Conservation (phyloP, 768 basidiomycete genomes). For the Trametes gibbosa region DNA sequence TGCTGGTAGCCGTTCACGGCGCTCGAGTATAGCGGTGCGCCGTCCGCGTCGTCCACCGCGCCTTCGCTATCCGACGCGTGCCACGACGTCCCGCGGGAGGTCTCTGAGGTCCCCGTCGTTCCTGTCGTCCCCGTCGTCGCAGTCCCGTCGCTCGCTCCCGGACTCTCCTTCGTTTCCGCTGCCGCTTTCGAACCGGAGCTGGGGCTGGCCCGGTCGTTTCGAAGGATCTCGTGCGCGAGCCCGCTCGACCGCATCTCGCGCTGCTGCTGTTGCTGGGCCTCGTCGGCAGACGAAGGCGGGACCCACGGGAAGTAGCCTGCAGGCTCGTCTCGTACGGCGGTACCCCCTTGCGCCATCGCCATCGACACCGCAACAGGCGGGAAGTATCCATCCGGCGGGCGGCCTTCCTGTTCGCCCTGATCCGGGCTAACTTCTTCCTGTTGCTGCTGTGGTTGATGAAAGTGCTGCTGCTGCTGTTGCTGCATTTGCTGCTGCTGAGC, state of each 20-base stretch:
- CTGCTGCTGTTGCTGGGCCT: neutral
- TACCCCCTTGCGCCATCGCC: slow-evolving; percentile 10
- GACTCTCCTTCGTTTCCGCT: slow-evolving; percentile 8
- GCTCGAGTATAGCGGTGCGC: neutral
- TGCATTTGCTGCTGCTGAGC: neutral
- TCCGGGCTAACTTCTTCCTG: neutral
- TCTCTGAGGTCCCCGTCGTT: slow-evolving; percentile 10
- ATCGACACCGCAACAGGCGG: slow-evolving; percentile 34
- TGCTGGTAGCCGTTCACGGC: slow-evolving; percentile 2
- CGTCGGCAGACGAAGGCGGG: slow-evolving; percentile 10
- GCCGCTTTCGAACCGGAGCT: no score
- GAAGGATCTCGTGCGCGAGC: slow-evolving; percentile 30
- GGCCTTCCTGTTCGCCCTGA: slow-evolving; percentile 2
- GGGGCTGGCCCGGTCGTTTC: slow-evolving; percentile 9
- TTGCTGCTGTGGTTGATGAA: neutral
- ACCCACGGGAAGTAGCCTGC: slow-evolving; percentile 45
- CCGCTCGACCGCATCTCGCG: slow-evolving; percentile 22
- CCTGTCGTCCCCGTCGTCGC: slow-evolving; percentile 15
- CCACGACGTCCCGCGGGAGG: slow-evolving; percentile 29
- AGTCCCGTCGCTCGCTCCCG: slow-evolving; percentile 14
- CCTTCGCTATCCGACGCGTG: slow-evolving; percentile 15
- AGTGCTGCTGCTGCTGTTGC: slow-evolving; percentile 6
- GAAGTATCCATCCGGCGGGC: slow-evolving; percentile 39
- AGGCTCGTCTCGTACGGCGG: slow-evolving; percentile 17
- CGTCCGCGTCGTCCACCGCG: neutral